These are phyloP conservation scores for Venturia carpophila DNA, from an alignment of 2,329 filamentous ascomycete genomes.

Conservation along the genomic window DNA sequence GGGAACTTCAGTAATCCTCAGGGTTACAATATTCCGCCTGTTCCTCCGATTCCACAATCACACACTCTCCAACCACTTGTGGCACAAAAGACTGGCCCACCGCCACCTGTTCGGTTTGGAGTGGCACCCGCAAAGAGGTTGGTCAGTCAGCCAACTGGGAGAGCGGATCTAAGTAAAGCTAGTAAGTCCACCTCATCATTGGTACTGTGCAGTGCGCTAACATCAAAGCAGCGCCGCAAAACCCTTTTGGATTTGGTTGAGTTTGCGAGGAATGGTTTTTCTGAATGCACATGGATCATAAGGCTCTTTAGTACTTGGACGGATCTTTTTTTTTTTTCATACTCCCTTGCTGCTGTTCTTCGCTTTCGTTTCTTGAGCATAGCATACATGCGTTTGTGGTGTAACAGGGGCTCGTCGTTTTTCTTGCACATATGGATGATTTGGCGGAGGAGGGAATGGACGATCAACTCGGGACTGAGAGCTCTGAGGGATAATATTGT, in stretches of 20 bases:
- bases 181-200: constrained; percentile 59
- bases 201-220: not conserved
- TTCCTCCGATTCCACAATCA: constrained; percentile 53
- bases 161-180: constrained; percentile 86
- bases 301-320: constrained; percentile 3
- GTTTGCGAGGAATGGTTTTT: not conserved
- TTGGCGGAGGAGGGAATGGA: not conserved
- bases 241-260: constrained; percentile 57
- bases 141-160: constrained; percentile 77
- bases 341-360: not conserved
- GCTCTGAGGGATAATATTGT: not conserved
- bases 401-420: not conserved
- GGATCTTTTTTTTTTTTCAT: constrained; percentile 30
- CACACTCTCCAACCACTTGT: constrained; percentile 54
- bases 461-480: too few species aligned
- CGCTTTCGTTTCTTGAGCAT: constrained; percentile 3
- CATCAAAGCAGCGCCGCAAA: constrained; percentile 50
- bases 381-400: constrained; percentile 9
- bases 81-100: constrained; percentile 75
- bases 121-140: constrained; percentile 68
- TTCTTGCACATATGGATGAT: not conserved
- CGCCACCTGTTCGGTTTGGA: constrained; percentile 84
- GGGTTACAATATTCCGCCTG: constrained; percentile 44
- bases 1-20: constrained; percentile 38
- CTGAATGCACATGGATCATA: not conserved